phyloP scores from a whole-genome alignment of 1,139 yeast species.

The Suhomyces guaymorum region DNA sequence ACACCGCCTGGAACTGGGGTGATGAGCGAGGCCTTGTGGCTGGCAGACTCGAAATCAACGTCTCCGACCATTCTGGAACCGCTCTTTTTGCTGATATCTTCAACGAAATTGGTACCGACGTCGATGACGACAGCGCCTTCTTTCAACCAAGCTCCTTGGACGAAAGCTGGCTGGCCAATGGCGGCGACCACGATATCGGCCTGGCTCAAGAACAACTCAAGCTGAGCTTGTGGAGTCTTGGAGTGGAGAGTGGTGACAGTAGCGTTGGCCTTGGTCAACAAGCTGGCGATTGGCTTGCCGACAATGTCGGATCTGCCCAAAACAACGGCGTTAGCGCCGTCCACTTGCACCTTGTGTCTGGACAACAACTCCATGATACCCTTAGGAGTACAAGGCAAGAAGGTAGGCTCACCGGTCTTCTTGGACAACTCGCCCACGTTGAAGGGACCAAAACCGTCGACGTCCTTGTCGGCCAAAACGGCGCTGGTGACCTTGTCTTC shows the following conservation, averaged over 20 bases:
- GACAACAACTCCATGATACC: slow-evolving; percentile 82
- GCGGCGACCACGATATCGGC: slow-evolving; percentile 81
- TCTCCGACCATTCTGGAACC: slow-evolving; percentile 80
- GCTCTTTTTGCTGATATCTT: slow-evolving; percentile 49
- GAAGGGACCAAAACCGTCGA: slow-evolving; percentile 90
- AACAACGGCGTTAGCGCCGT: slow-evolving; percentile 79
- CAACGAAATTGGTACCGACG: slow-evolving; percentile 76
- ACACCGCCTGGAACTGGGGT: slow-evolving; percentile 91
- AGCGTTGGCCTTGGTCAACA: slow-evolving; percentile 70
- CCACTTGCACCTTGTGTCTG: slow-evolving; percentile 58
- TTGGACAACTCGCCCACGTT: slow-evolving; percentile 93
- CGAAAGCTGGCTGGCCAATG: slow-evolving; percentile 69
- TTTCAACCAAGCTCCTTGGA: slow-evolving; percentile 73
- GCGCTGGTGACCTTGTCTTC: slow-evolving; percentile 78
- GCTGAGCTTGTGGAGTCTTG: slow-evolving; percentile 56
- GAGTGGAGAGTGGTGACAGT: slow-evolving; percentile 85
- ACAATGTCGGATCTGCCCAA: slow-evolving; percentile 82
- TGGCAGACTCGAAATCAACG: slow-evolving; percentile 64
- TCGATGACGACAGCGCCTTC: slow-evolving; percentile 70
- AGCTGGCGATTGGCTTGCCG: slow-evolving; percentile 76
- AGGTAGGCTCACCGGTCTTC: slow-evolving; percentile 81
- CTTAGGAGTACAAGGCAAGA: slow-evolving; percentile 95
- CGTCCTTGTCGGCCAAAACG: slow-evolving; percentile 80
- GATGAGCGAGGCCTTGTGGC: slow-evolving; percentile 56
- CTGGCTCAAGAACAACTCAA: slow-evolving; percentile 57